phyloP scores from a whole-genome alignment of 73 alveolate species.

The Paramecium primaurelia region DNA sequence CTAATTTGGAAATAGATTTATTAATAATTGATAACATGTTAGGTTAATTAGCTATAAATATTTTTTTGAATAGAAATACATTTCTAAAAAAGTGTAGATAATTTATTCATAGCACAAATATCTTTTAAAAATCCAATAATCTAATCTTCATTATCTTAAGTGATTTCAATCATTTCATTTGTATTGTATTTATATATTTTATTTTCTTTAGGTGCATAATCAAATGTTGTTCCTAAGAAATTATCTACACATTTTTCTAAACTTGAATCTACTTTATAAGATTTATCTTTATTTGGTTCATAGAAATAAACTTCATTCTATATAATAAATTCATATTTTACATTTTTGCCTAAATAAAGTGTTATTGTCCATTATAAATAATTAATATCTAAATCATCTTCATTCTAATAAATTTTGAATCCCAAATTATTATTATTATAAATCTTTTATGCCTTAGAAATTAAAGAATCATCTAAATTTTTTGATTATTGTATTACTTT shows the following conservation, averaged over 20 bases:
- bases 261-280: not conserved
- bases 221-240: constrained; percentile 45
- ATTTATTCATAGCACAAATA: constrained; percentile 42
- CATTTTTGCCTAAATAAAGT: constrained; percentile 26
- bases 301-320: constrained; percentile 46
- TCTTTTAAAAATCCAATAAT: constrained; percentile 6
- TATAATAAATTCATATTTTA: not conserved
- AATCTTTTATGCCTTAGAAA: not conserved
- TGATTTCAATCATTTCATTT: constrained; percentile 41
- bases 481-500: not conserved
- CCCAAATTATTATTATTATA: not conserved
- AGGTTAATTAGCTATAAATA: not conserved
- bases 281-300: constrained; percentile 45
- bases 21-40: not conserved
- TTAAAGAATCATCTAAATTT: not conserved
- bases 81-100: not conserved
- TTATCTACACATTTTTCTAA: constrained; percentile 16
- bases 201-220: constrained; percentile 16
- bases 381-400: constrained; percentile 30
- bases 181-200: constrained; percentile 25
- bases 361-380: constrained; percentile 28
- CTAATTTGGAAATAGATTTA: constrained; percentile 29
- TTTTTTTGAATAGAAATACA: not conserved
- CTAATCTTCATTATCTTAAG: not conserved
- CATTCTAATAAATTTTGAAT: constrained; percentile 11